phyloP scores from a whole-genome alignment of 2,329 filamentous ascomycete genomes.

The Fusarium sp. region DNA sequence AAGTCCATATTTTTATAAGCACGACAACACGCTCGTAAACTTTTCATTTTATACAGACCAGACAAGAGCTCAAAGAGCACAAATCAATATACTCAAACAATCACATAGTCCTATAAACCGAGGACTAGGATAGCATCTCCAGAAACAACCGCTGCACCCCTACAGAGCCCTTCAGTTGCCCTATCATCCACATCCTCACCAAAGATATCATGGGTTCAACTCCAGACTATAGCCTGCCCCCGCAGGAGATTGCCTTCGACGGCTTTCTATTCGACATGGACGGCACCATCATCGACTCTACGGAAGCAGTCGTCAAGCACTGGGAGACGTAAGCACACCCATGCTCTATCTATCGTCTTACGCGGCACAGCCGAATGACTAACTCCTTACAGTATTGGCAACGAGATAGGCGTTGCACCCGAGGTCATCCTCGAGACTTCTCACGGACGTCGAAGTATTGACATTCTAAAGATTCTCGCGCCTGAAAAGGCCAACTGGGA shows the following conservation, averaged over 20 bases:
- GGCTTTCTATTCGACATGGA: constrained; percentile 83
- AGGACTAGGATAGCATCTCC: not conserved
- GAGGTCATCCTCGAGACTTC: constrained; percentile 89
- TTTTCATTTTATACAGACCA: not conserved
- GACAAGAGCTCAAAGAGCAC: not conserved
- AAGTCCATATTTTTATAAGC: constrained; percentile 20
- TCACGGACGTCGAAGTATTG: constrained; percentile 91
- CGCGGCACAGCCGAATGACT: not conserved
- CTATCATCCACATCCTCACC: not conserved
- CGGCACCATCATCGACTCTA: constrained; percentile 88
- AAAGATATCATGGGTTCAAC: constrained; percentile 53
- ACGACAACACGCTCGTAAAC: constrained; percentile 5
- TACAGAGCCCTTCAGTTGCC: not conserved
- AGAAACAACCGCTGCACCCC: not conserved
- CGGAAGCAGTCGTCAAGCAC: constrained; percentile 81
- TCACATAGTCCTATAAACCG: too few relatives aligned
- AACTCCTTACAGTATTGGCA: constrained; percentile 72
- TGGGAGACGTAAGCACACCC: constrained; percentile 74
- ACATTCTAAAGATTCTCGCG: constrained; percentile 83
- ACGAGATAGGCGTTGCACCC: constrained; percentile 88
- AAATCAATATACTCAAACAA: not conserved
- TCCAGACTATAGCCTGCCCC: constrained; percentile 59
- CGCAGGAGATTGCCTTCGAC: constrained; percentile 65
- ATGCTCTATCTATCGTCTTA: not conserved
- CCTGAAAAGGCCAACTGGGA: constrained; percentile 93